phyloP scores from a whole-genome alignment of 495 filamentous ascomycete species.

The Tuber umbilicatum region DNA sequence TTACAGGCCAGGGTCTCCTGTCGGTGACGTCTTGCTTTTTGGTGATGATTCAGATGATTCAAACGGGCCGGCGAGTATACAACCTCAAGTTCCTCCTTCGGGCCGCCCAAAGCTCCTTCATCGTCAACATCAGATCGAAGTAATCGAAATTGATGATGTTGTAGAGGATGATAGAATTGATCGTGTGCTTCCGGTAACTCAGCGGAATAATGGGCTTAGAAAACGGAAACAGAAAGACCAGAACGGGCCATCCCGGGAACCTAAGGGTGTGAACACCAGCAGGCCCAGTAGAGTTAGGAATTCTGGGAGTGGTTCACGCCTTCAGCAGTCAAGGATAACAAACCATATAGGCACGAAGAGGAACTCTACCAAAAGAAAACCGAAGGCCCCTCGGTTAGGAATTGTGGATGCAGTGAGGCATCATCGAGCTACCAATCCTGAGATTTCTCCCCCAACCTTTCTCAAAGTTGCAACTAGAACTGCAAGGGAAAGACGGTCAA shows the following conservation, averaged over 20 bases:
- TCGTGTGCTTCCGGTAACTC: conserved; percentile 47
- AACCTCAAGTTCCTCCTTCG: neutral
- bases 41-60: conserved; percentile 49
- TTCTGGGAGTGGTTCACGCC: conserved; percentile 41
- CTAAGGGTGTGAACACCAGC: neutral
- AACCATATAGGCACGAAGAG: conserved; percentile 18
- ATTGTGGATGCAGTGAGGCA: conserved; percentile 64
- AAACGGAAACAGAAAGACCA: conserved; percentile 38
- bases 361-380: conserved; percentile 33
- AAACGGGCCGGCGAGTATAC: conserved; percentile 30
- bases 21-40: conserved; percentile 39
- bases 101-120: neutral
- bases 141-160: conserved; percentile 44
- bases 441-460: conserved; percentile 56
- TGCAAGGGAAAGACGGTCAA: conserved; percentile 55
- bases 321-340: conserved; percentile 40
- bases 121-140: conserved; percentile 15
- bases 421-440: conserved; percentile 34
- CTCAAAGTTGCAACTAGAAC: conserved; percentile 69
- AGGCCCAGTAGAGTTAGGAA: neutral
- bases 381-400: conserved; percentile 52
- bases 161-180: conserved; percentile 53
- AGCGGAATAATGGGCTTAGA: conserved; percentile 5
- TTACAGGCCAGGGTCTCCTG: conserved; percentile 38
- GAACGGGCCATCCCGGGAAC: conserved; percentile 30